These are phyloP conservation scores for Agastache rugosa DNA, from an alignment of 257 asterid species.

Conservation along the genomic window DNA sequence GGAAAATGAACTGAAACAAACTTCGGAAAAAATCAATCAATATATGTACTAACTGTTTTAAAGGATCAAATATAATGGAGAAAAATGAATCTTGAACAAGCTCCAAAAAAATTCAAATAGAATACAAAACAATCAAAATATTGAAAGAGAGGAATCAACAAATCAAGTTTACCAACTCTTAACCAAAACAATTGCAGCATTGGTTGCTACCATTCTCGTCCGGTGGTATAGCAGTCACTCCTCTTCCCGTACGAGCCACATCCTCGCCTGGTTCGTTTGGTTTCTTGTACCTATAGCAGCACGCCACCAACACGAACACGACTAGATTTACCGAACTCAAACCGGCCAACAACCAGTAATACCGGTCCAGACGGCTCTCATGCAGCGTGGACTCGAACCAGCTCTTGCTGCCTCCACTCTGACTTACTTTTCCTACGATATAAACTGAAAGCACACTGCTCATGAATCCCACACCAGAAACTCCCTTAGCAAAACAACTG, in stretches of 20 bases:
- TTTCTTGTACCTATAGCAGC: slow-evolving; percentile 13
- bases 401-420: slow-evolving; percentile 34
- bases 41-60: not conserved
- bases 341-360: slow-evolving; percentile 58
- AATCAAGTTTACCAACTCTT: not conserved
- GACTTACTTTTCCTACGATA: slow-evolving; percentile 43
- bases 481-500: slow-evolving; percentile 26
- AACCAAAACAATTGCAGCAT: slow-evolving; percentile 23
- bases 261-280: not conserved
- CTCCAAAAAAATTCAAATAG: not conserved
- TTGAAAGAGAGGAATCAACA: not conserved
- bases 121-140: not conserved
- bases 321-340: slow-evolving; percentile 47
- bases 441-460: slow-evolving; percentile 49
- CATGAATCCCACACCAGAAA: slow-evolving; percentile 56
- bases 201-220: slow-evolving; percentile 26
- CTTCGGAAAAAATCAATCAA: not conserved
- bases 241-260: not conserved
- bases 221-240: not conserved
- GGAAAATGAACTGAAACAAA: not conserved
- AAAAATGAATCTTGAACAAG: not conserved
- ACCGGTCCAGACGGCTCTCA: slow-evolving; percentile 57
- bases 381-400: slow-evolving; percentile 60
- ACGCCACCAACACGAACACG: slow-evolving; percentile 41
- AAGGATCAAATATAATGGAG: not conserved